A percentile compares a stretch with the other conserved stretches of the same genome.
Evolutionary conservation across 1,284 basidiomycete species (phyloP).

Genomic region (Cutaneotrichosporon cutaneum): DNA sequence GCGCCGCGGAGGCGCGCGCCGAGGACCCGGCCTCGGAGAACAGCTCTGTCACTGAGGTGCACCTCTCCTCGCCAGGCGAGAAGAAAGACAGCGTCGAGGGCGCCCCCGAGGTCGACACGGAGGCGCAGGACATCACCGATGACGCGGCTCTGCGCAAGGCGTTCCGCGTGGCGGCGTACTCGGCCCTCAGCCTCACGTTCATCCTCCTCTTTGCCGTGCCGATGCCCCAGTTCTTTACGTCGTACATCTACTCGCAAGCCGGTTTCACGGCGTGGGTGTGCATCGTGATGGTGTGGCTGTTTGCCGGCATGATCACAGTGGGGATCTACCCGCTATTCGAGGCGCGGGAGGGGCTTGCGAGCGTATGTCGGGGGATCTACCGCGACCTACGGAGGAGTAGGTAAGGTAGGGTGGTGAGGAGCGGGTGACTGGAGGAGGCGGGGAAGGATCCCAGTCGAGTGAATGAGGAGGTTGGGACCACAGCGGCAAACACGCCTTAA

Average conservation of each 20-base stretch:
- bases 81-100: constrained; percentile 6
- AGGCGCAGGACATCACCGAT: constrained; percentile 16
- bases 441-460: background rate
- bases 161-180: constrained; percentile 71
- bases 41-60: background rate
- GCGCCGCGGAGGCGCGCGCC: background rate
- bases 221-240: constrained; percentile 76
- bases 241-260: constrained; percentile 64
- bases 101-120: constrained; percentile 9
- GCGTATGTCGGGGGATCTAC: constrained; percentile 54
- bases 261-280: constrained; percentile 66
- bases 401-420: background rate
- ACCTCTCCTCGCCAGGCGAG: constrained; percentile 25
- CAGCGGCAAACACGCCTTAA: too few relatives aligned
- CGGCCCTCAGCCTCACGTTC: constrained; percentile 61
- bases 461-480: too few relatives aligned
- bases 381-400: constrained; percentile 7
- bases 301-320: constrained; percentile 69
- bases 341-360: constrained; percentile 64
- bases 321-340: constrained; percentile 84
- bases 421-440: too few relatives aligned
- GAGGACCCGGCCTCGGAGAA: background rate
- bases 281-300: constrained; percentile 79
- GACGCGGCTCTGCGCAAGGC: constrained; percentile 61
- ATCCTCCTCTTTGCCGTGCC: constrained; percentile 64